These are phyloP conservation scores for Rhizophora mangle DNA, from an alignment of 345 rosid genomes.

Conservation along the genomic window DNA sequence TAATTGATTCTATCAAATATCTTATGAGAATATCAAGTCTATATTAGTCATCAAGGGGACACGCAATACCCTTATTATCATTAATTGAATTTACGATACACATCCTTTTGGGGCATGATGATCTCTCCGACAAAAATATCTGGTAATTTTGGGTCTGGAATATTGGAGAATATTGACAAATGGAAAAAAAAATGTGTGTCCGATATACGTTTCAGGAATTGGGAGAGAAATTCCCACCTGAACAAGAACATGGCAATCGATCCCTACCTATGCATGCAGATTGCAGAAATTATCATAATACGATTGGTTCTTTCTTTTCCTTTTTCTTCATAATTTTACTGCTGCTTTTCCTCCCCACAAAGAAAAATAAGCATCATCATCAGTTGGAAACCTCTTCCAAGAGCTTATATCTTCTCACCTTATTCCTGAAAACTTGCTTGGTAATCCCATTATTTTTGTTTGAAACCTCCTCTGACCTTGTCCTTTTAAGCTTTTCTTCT, in stretches of 20 bases:
- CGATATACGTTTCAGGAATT: neutral
- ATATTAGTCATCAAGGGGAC: no score
- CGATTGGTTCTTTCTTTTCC: neutral
- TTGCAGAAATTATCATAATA: neutral
- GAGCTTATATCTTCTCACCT: constrained; percentile 62
- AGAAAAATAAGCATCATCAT: neutral
- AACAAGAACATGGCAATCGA: neutral
- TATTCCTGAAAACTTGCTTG: constrained; percentile 42
- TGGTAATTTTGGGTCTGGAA: no score
- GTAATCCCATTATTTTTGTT: constrained; percentile 16
- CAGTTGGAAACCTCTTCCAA: constrained; percentile 64
- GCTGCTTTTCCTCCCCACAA: neutral
- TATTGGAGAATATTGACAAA: no score
- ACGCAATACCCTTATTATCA: no score
- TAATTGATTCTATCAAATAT: no score
- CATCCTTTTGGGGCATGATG: no score
- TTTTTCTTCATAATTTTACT: neutral
- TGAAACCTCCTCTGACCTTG: constrained; percentile 38
- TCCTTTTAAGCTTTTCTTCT: constrained; percentile 47
- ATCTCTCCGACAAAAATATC: no score
- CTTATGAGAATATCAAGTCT: no score
- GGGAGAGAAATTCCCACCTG: neutral
- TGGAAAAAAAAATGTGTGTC: no score
- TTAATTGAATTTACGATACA: no score
- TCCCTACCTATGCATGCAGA: neutral